Base-by-base conservation (phyloP, 208 protist species). In the Angomonas ambiguus region DNA sequence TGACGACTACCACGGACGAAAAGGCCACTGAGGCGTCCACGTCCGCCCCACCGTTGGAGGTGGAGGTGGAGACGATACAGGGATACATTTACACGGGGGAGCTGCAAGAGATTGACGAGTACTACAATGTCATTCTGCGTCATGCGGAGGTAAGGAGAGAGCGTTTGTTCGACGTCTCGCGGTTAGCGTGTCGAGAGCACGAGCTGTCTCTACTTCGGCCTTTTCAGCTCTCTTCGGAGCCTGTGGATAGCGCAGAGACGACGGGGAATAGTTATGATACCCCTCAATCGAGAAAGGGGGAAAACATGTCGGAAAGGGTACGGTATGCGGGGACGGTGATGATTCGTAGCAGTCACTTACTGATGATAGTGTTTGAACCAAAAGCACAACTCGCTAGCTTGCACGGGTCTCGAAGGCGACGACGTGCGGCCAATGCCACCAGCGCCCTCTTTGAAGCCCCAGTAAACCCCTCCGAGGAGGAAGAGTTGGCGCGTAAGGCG, bases 21-120 rank as follows among this genome's bases (percentile, higher is more conserved):
- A 20, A 67, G 20, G 42, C 32, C n/a, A 65, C 5, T 5, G 30
- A 42, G 4, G 16, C 48, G 31, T 25, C n/a, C 32, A 45, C 30
- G 25, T 49, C 16, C 61, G 69, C 55, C 73, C 22, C 63, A 51
- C 28, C 27, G 77, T 13, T 84, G n/a, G 72, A 87, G 31, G 86
- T 91, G 33, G 86, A 92, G 71, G 82, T 92, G 32, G 86, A 95
- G 74, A 92, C 89, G 6, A 82, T 51, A 35, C 89, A 95, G 59
- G 89, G 89, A 18, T 95, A 95, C 68, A 62, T 92, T 13, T 91
- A 93, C 69, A 59, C 72, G 4, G 89, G 89, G 18, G 74, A 78
- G 53, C 76, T 95, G 35, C 61, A 77, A 1, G 48, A 69, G 28
- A 42, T 95, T 8, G 89, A 95, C 53, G 82, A 56, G 28, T 58